These are phyloP conservation scores for Barnettozyma sucrosica DNA, from an alignment of 805 yeast species.

Conservation along the genomic window DNA sequence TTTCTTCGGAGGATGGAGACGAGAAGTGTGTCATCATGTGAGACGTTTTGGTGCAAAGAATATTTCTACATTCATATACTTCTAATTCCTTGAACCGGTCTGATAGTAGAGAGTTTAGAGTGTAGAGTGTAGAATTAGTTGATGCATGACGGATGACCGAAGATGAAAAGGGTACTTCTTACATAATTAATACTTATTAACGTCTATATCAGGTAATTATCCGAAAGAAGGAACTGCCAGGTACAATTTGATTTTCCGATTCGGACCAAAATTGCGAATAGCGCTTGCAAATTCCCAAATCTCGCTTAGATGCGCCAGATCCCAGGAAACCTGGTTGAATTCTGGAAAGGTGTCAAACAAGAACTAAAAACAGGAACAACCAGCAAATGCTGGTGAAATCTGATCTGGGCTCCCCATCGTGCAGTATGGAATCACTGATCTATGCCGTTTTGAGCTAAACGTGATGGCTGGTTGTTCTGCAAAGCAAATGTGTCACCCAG, in stretches of 20 bases:
- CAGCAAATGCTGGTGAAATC: background rate
- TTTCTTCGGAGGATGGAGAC: conserved; percentile 1
- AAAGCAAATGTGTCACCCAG: background rate
- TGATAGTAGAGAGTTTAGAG: too few species aligned
- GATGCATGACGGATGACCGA: too few species aligned
- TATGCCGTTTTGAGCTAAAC: background rate
- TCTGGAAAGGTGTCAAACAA: background rate
- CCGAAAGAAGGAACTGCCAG: background rate
- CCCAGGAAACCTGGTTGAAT: background rate
- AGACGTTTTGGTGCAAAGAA: background rate
- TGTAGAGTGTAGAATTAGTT: too few species aligned
- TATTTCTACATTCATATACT: too few species aligned
- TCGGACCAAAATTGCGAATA: background rate
- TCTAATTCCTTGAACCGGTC: too few species aligned
- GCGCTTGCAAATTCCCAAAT: conserved; percentile 3
- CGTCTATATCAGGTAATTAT: background rate
- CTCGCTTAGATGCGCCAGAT: background rate
- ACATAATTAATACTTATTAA: background rate
- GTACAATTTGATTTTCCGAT: background rate
- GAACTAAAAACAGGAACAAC: background rate
- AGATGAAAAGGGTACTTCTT: too few species aligned
- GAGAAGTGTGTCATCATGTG: conserved; percentile 15
- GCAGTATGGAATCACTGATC: background rate
- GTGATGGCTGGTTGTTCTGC: background rate
- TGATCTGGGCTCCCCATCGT: background rate